These are phyloP conservation scores for Fagus sylvatica DNA, from an alignment of 306 rosid genomes.

Conservation along the genomic window DNA sequence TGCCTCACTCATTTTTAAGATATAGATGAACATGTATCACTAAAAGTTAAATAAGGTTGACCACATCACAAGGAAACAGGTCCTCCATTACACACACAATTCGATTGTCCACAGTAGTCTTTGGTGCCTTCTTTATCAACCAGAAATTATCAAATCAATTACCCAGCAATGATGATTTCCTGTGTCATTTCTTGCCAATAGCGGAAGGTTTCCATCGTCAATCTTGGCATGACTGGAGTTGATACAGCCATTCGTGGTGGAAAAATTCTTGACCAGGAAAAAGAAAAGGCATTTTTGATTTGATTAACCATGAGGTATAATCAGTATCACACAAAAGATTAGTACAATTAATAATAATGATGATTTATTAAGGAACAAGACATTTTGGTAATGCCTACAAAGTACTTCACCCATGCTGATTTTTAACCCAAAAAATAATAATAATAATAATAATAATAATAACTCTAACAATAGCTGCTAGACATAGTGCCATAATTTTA, in stretches of 20 bases:
- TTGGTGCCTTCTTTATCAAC: conserved; percentile 41
- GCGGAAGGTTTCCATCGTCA: conserved; percentile 39
- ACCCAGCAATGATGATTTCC: conserved; percentile 38
- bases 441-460: too few relatives aligned
- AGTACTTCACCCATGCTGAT: too few relatives aligned
- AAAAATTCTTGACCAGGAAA: neutral
- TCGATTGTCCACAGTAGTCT: conserved; percentile 38
- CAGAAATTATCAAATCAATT: conserved; percentile 36
- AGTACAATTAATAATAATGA: neutral
- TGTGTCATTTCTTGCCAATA: conserved; percentile 29
- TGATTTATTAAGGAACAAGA: conserved; percentile 8
- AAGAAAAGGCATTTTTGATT: neutral
- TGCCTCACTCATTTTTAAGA: neutral
- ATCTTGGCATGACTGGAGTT: conserved; percentile 38
- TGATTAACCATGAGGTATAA: neutral
- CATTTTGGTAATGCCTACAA: neutral
- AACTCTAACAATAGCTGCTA: too few relatives aligned
- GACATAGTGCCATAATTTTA: too few relatives aligned
- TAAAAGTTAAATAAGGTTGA: neutral
- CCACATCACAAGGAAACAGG: conserved; percentile 19
- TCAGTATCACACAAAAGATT: neutral
- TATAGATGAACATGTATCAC: neutral
- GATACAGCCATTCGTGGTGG: neutral
- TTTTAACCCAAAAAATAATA: too few relatives aligned
- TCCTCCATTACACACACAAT: conserved; percentile 42